phyloP scores from a whole-genome alignment of 2,329 filamentous ascomycete species.

The Sporothrix globosa region DNA sequence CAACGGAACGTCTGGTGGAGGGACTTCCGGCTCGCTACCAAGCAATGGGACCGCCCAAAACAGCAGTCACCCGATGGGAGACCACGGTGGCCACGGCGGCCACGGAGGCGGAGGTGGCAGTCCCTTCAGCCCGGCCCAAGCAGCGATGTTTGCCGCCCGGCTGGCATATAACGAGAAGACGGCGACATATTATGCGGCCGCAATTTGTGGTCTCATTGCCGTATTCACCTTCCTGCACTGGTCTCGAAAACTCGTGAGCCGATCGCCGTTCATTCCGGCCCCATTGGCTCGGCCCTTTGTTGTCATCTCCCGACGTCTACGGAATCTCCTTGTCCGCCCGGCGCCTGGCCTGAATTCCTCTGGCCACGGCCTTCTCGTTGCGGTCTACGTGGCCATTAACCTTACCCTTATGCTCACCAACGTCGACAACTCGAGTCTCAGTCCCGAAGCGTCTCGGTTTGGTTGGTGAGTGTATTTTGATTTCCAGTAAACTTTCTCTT shows the following conservation, averaged over 20 bases:
- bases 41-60: neutral
- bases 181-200: slow-evolving; percentile 33
- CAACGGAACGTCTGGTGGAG: slow-evolving; percentile 8
- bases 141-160: slow-evolving; percentile 19
- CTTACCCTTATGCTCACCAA: slow-evolving; percentile 41
- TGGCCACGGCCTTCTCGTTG: slow-evolving; percentile 43
- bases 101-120: neutral
- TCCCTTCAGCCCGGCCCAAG: neutral
- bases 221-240: slow-evolving; percentile 43
- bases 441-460: slow-evolving; percentile 40
- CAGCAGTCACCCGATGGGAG: neutral
- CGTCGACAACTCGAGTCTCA: slow-evolving; percentile 37
- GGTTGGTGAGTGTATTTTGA: slow-evolving; percentile 41
- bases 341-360: slow-evolving; percentile 43
- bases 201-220: slow-evolving; percentile 41
- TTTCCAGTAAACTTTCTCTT: neutral
- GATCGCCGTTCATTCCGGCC: slow-evolving; percentile 33
- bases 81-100: slow-evolving; percentile 1
- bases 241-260: slow-evolving; percentile 38
- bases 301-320: slow-evolving; percentile 36
- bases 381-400: slow-evolving; percentile 42
- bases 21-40: neutral
- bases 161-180: slow-evolving; percentile 29
- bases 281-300: slow-evolving; percentile 38
- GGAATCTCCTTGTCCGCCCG: slow-evolving; percentile 42